A percentile compares a stretch with the other conserved stretches of the same genome.
These are phyloP conservation scores for Populus ilicifolia DNA, from an alignment of 345 rosid genomes.

Conservation along the genomic window DNA sequence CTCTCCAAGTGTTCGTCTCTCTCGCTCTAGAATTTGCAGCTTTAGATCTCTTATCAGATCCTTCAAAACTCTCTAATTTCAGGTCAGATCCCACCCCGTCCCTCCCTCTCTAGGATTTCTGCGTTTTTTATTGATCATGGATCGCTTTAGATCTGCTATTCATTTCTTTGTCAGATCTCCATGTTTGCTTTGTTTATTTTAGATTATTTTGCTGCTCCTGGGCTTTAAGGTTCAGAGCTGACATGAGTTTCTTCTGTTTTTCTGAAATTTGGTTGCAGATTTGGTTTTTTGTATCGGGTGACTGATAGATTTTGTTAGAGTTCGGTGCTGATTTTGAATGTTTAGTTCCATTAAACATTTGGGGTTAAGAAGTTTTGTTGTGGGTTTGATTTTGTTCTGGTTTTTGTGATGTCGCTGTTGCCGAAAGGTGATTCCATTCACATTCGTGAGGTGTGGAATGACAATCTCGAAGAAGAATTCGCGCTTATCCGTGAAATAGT, in stretches of 20 bases:
- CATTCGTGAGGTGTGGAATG: slow-evolving; percentile 71
- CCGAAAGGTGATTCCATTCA: slow-evolving; percentile 46
- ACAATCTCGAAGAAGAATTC: slow-evolving; percentile 55
- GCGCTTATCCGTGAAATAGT: slow-evolving; percentile 45
- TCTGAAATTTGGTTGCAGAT: slow-evolving; percentile 8
- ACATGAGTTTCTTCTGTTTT: background rate
- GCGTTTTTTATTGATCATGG: background rate
- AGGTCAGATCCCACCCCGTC: slow-evolving; percentile 1
- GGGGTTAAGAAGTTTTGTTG: slow-evolving; percentile 1
- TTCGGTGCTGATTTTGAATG: background rate
- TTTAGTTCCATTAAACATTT: background rate
- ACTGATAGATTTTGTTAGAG: background rate
- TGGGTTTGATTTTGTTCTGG: background rate
- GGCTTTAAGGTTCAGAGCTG: background rate
- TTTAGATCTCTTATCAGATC: slow-evolving; percentile 4
- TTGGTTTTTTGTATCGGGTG: slow-evolving; percentile 7
- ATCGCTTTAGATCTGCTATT: background rate
- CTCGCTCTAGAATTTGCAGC: slow-evolving; percentile 20
- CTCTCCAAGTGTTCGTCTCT: slow-evolving; percentile 1
- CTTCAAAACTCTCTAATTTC: background rate
- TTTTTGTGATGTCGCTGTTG: slow-evolving; percentile 48
- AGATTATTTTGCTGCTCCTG: background rate
- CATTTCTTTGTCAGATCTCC: background rate
- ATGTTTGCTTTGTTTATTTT: background rate
- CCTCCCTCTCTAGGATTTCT: background rate